Base-by-base conservation (phyloP, 2,329 filamentous ascomycete genomes). In the Conoideocrella luteorostrata region DNA sequence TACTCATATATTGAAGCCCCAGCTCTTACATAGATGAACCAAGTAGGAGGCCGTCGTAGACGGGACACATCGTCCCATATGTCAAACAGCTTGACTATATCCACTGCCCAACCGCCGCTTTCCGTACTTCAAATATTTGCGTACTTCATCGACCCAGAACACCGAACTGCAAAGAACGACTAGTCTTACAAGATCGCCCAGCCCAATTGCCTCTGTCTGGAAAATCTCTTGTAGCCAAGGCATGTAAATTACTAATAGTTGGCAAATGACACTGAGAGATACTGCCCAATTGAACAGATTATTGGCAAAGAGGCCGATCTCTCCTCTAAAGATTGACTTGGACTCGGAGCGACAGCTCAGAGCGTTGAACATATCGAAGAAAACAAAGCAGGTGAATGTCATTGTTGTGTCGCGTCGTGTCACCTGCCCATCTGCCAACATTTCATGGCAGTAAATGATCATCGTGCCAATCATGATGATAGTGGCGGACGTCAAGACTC, bases 351-450 rank as follows among this genome's bases (percentile, higher is more conserved):
- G 87, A 66, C 93, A 98, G 13, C 88, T 84, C 18, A 98, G 74
- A 2, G 93, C 93, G 65, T 98, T 97, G 74, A 97, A 96, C 93
- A 98, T 98, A 72, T 98, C 93, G 65, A 97, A 98, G 43, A 98
- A 78, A 36, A 98, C 93, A 60, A 98, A 98, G 67, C 90, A 95
- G 5, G 93, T 98, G 62, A 98, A 98, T 0, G 93, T 97, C 86
- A 98, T 96, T 51, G 93, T 98, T 2, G 93, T 98, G 67, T 98
- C 93, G 54, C 94, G 88, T 39, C 88, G 87, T 1, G 84, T 94
- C 47, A 97, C 86, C 46, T 83, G 71, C 44, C 88, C 83, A 59
- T 94, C 88, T 20, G 80, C 75, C 39, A 83, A 71, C 87, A 98
- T 96, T 69, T 97, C 91, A 59, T 82, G 85, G 52, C 87, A 82